Evolutionary conservation across 1,284 basidiomycete genomes (phyloP).

Genomic region (Hortiboletus rubellus): DNA sequence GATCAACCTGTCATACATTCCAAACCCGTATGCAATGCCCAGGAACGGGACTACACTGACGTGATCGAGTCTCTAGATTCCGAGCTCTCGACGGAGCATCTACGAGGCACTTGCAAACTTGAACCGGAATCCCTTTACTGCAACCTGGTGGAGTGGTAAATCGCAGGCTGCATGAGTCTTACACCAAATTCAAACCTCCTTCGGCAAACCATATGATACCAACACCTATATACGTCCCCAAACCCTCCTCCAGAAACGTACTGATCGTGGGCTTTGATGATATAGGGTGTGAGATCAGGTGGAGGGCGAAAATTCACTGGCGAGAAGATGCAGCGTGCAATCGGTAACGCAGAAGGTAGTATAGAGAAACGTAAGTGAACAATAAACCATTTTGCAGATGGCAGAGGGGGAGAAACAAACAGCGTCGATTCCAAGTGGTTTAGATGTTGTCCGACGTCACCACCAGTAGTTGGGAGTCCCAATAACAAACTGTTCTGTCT

Average conservation of each 20-base stretch:
- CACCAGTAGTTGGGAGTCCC: too few species aligned
- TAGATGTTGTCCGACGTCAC: too few species aligned
- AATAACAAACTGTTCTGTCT: too few species aligned
- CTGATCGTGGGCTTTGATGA: neutral
- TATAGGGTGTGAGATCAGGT: conserved; percentile 13
- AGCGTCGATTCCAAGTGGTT: too few species aligned
- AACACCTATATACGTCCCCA: conserved; percentile 19
- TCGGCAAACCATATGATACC: neutral
- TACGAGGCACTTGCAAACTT: neutral
- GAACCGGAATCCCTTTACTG: conserved; percentile 18
- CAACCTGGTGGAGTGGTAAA: conserved; percentile 12
- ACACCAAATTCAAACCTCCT: conserved; percentile 4
- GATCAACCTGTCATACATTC: neutral
- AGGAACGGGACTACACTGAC: conserved; percentile 17
- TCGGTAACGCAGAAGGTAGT: too few species aligned
- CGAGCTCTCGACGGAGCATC: conserved; percentile 20
- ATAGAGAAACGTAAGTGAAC: too few species aligned
- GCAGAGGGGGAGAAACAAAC: too few species aligned
- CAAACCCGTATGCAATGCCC: conserved; percentile 19
- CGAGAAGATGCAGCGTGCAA: too few species aligned
- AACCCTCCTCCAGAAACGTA: conserved; percentile 11
- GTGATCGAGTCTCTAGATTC: conserved; percentile 17
- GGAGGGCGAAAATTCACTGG: neutral
- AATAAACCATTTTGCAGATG: too few species aligned
- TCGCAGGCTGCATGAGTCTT: neutral